phyloP scores from a whole-genome alignment of 257 asterid species.

The Przewalskia tangutica region DNA sequence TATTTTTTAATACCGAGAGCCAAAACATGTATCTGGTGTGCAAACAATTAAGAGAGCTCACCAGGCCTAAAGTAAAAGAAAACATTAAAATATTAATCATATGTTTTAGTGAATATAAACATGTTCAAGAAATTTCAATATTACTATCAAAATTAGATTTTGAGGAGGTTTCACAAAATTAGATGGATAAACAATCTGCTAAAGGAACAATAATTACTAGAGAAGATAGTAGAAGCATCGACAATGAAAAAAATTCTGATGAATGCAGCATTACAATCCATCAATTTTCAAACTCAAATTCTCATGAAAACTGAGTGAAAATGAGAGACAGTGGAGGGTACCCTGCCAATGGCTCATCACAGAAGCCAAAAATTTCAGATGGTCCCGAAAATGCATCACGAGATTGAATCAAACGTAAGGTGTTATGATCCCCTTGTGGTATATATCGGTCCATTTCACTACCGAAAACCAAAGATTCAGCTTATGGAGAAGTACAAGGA shows the following conservation, averaged over 20 bases:
- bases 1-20: no score
- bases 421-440: constrained; percentile 1
- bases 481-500: neutral
- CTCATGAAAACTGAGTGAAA: neutral
- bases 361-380: neutral
- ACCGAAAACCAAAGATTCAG: neutral
- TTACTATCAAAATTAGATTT: neutral
- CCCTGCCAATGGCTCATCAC: neutral
- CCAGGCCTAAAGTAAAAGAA: neutral
- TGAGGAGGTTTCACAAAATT: no score
- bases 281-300: no score
- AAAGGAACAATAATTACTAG: no score
- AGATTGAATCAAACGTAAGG: neutral
- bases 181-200: no score
- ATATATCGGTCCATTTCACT: constrained; percentile 1
- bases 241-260: no score
- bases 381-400: neutral
- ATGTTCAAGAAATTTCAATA: no score
- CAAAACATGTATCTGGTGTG: neutral
- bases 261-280: no score
- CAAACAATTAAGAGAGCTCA: neutral
- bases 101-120: neutral
- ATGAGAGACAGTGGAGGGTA: neutral
- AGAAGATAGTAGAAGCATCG: no score
- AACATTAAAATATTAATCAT: neutral